Base-by-base conservation (phyloP, 352 stramenopile genomes). In the Phytophthora litchii region DNA sequence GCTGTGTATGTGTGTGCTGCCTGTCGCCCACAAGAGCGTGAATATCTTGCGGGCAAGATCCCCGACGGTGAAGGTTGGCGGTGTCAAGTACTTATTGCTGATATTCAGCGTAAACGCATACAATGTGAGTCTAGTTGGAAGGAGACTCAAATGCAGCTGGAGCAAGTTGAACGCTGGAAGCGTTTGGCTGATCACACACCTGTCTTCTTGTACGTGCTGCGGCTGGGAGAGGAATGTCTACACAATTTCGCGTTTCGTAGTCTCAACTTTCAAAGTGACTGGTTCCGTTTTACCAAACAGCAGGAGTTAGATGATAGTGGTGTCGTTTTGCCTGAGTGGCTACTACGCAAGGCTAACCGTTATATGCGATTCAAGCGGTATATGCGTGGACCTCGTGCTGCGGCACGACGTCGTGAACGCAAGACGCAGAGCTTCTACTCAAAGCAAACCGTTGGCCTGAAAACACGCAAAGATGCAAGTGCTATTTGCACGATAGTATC, bases 341-440 rank as follows among this genome's bases (percentile, higher is more conserved):
- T 96, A 19, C 57, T 92, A 7, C 82, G 87, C 10, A 92, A 92
- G 49, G 87, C 87, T 3, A 84, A 81, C 32, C 78, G 87, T 2
- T 96, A 96, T 41, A 51, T 94, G 55, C 84, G 87, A 0, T 92
- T 92, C 54, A 96, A 96, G 58, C 68, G 87, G 4, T 96, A 96
- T 37, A 68, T 83, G 6, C 74, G 87, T 46, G 87, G 83, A 11
- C 87, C 87, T 17, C 75, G 79, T 21, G 82, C 79, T 9, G 72
- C 85, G 1, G 46, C 64, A 3, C 74, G 87, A 1, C 84, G 86
- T 19, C 60, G 78, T 14, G 54, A 71, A 23, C 78, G 85, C 3
- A 96, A 94, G 60, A 73, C 76, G 0, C 74, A 72, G n/a, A 86
- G 82, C 23, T 94, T 93, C 31, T 92, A 93, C 48, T 92, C 85